Evolutionary conservation across 2,329 filamentous ascomycete genomes (phyloP).

Genomic region (Aspergillus sp.): DNA sequence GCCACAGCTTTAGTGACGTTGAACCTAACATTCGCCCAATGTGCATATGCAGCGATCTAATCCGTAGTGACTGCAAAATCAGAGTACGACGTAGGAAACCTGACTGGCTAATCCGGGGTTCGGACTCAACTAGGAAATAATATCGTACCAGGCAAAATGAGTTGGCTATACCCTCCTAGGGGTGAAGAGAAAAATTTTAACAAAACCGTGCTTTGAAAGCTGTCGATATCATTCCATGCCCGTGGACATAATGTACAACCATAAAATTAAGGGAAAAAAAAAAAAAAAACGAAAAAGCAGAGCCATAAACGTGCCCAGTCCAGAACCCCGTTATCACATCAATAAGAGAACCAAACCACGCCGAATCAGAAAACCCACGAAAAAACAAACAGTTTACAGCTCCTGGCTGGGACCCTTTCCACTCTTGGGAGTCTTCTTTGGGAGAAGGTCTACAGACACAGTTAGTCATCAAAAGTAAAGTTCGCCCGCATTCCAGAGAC

Average conservation of each 20-base stretch:
- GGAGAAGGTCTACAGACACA: conserved; percentile 74
- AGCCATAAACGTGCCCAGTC: conserved; percentile 55
- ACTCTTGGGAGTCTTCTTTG: conserved; percentile 97
- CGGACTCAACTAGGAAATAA: too few species aligned
- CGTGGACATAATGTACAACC: conserved; percentile 61
- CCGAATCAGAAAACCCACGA: conserved; percentile 63
- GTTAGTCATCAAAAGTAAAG: conserved; percentile 1
- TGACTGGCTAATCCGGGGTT: too few species aligned
- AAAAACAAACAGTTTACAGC: conserved; percentile 62
- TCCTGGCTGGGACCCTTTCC: conserved; percentile 92
- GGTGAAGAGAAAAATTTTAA: too few species aligned
- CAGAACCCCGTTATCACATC: conserved; percentile 73
- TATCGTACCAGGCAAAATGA: too few species aligned
- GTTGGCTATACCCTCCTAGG: too few species aligned
- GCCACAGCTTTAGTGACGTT: too few species aligned
- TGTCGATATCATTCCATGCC: conserved; percentile 45
- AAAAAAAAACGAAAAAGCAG: conserved; percentile 44
- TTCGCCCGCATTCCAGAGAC: conserved; percentile 37
- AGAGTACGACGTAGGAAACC: too few species aligned
- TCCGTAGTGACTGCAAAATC: too few species aligned
- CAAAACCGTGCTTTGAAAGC: conserved; percentile 16
- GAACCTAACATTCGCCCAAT: too few species aligned
- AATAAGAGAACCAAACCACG: conserved; percentile 63
- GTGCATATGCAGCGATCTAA: too few species aligned
- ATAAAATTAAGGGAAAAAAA: conserved; percentile 26